Base-by-base conservation (phyloP, 768 basidiomycete genomes). In the Thelephora ganbajun region DNA sequence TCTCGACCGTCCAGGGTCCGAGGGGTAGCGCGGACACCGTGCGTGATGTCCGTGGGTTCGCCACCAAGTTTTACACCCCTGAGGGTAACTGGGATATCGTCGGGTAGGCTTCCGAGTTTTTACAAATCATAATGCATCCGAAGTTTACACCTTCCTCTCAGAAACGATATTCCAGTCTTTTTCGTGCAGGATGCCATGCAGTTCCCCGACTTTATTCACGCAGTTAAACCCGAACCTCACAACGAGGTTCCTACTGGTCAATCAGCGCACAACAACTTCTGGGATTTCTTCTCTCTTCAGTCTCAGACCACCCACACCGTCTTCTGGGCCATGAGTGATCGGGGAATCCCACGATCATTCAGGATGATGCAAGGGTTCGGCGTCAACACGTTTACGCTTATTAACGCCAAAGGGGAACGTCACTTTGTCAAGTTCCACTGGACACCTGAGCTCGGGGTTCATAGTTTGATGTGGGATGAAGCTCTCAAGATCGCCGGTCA, bases 291-390 rank as follows among this genome's bases (percentile, higher is more conserved):
- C 35, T 74, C 76, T 37, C 67, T 86, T 26, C 77, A 80, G 55
- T 74, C 82, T 0, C 80, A 87, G 73, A 77, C 78, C 19, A 69
- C 79, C 0, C 80, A 85, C 53, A 84, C 83, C 80, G 63, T 82
- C 9, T 77, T 84, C 73, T 93, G 89, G 88, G 70, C 69, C 33
- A 45, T 93, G 75, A 86, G 83, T 11, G 90, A 93, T 60, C 77
- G 89, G 55, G 77, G 72, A 3, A 79, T 94, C 50, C 91, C 90
- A 12, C 79, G 89, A 16, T 89, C 87, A 5, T 83, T 69, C 61
- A 76, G 89, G 47, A 88, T 84, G 80, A 86, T 93, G 78, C 85
- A 90, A 65, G 91, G 82, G 6, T 85, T 87, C 45, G 83, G 85
- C 1, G 86, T 93, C 43, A 90, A 94, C 63, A 87, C 88, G 0